Conservation (phyloP, 306 rosid genomes). For the Luffa aegyptiaca region DNA sequence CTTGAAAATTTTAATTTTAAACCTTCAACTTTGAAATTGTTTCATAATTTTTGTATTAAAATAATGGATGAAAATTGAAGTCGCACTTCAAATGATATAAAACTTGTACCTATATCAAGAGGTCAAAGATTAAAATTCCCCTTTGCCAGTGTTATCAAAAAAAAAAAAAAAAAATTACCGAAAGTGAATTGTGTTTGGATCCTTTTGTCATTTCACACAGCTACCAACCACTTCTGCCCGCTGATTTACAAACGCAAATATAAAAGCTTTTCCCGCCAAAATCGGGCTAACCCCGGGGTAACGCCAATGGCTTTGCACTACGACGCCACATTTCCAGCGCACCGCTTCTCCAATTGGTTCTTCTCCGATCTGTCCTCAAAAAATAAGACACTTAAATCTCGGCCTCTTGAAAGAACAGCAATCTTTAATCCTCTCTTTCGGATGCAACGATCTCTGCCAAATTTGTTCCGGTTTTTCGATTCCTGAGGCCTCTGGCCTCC, state of each 20-base stretch:
- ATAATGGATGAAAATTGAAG: no score
- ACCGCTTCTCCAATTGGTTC: neutral
- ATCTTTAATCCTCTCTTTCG: neutral
- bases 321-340: conserved; percentile 5
- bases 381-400: neutral
- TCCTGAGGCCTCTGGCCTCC: conserved; percentile 7
- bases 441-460: neutral
- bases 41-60: no score
- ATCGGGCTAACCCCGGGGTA: neutral
- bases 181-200: neutral
- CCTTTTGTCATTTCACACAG: neutral
- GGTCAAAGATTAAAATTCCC: no score
- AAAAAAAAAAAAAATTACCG: no score
- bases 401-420: neutral
- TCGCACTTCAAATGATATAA: no score
- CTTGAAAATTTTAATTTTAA: no score
- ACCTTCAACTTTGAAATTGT: no score
- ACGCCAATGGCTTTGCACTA: neutral
- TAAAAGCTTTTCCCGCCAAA: conserved; percentile 8
- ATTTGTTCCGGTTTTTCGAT: neutral
- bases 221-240: neutral
- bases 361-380: neutral
- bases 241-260: neutral
- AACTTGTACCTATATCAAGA: no score
- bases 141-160: no score